phyloP scores from a whole-genome alignment of 2,329 filamentous ascomycete genomes.

The Dryadomyces quercivorus region DNA sequence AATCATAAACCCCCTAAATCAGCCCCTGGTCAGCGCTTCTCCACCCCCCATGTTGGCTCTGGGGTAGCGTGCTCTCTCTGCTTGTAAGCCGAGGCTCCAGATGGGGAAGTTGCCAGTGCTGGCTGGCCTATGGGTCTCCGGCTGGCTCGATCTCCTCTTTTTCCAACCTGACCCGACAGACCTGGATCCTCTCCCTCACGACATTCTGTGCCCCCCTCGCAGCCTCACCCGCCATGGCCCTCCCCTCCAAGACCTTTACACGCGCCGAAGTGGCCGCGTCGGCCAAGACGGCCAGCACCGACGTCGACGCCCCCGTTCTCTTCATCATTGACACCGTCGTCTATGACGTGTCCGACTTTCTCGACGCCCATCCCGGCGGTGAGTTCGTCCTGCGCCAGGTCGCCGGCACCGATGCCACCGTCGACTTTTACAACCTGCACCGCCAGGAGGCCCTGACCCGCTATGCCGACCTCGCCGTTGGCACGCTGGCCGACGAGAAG shows the following conservation, averaged over 20 bases:
- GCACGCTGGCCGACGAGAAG: slow-evolving; percentile 62
- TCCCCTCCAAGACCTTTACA: slow-evolving; percentile 37
- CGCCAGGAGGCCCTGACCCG: slow-evolving; percentile 78
- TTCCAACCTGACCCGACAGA: background rate
- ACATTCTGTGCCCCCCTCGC: background rate
- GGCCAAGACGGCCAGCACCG: slow-evolving; percentile 45
- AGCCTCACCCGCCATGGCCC: slow-evolving; percentile 22
- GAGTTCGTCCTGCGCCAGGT: slow-evolving; percentile 69
- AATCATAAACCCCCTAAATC: background rate
- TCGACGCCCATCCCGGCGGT: slow-evolving; percentile 76
- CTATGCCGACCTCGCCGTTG: slow-evolving; percentile 63
- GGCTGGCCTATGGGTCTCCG: too few relatives aligned
- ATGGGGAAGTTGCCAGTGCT: background rate
- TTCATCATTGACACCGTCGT: slow-evolving; percentile 79
- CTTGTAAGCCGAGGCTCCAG: background rate
- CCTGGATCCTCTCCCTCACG: background rate
- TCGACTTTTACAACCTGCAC: slow-evolving; percentile 84
- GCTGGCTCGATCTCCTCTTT: background rate
- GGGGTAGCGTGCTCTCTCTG: too few relatives aligned
- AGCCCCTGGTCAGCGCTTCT: background rate
- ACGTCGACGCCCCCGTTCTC: slow-evolving; percentile 62
- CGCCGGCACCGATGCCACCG: slow-evolving; percentile 69
- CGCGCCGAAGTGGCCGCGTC: slow-evolving; percentile 50
- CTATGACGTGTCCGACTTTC: slow-evolving; percentile 76
- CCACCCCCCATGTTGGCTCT: background rate